Conservation (phyloP, 1,284 basidiomycete genomes). For the Naganishia cerealis region DNA sequence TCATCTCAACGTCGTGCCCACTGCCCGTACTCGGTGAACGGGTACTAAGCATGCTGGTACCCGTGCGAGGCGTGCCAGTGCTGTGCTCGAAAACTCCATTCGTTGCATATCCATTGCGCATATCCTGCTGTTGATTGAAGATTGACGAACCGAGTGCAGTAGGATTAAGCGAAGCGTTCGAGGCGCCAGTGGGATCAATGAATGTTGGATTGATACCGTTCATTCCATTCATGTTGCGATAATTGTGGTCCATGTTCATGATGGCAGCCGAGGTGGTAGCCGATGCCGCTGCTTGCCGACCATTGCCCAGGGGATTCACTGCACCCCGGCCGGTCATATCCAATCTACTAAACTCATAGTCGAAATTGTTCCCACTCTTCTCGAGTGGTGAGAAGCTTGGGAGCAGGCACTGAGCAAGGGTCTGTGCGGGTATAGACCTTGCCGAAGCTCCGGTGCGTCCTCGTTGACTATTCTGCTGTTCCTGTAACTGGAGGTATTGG, state of each 20-base stretch:
- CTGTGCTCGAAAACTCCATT: constrained; percentile 13
- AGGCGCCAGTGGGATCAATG: constrained; percentile 10
- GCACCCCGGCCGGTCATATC: constrained; percentile 13
- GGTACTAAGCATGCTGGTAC: constrained; percentile 23
- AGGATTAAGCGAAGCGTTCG: not conserved
- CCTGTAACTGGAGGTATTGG: constrained; percentile 6
- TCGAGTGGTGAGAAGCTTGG: constrained; percentile 27
- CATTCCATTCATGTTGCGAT: constrained; percentile 11
- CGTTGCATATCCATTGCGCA: not conserved
- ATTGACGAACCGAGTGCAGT: constrained; percentile 11
- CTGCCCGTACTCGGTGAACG: constrained; percentile 22
- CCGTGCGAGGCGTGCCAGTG: constrained; percentile 9
- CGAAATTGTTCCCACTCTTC: constrained; percentile 21
- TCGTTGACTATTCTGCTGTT: constrained; percentile 5
- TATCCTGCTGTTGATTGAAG: not conserved
- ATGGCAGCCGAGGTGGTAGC: constrained; percentile 17
- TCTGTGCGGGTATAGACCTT: constrained; percentile 13
- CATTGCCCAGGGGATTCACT: constrained; percentile 13
- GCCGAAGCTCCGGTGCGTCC: constrained; percentile 5
- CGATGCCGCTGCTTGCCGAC: constrained; percentile 6
- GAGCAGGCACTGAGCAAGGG: constrained; percentile 17
- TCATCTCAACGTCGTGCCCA: constrained; percentile 19
- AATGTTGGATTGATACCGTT: constrained; percentile 23
- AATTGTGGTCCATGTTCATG: constrained; percentile 16
- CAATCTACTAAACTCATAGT: constrained; percentile 24